A percentile compares a stretch with the other conserved stretches of the same genome.
Conservation (phyloP, 345 rosid species). For the Moricandia arvensis region DNA sequence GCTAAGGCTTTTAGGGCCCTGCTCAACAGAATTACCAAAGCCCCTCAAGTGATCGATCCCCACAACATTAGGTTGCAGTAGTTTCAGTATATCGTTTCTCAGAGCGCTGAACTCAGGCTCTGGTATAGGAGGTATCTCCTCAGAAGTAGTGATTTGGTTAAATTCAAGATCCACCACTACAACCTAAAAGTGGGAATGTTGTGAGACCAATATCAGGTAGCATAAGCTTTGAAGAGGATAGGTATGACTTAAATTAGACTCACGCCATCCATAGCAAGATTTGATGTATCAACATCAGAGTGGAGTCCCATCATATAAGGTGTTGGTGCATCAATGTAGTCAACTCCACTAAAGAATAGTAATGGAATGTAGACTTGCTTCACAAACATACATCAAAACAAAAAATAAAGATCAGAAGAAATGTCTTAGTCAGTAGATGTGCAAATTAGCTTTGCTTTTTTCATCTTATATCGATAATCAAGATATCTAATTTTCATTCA, state of each 20-base stretch:
- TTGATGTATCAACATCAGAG: constrained; percentile 83
- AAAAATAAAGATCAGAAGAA: constrained; percentile 33
- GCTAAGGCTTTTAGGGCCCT: constrained; percentile 48
- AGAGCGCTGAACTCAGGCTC: constrained; percentile 88
- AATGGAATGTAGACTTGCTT: constrained; percentile 99
- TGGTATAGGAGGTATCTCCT: constrained; percentile 91
- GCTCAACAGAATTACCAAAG: constrained; percentile 55
- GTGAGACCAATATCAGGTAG: constrained; percentile 21
- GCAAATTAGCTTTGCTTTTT: constrained; percentile 4
- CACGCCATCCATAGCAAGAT: constrained; percentile 96
- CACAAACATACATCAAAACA: constrained; percentile 60
- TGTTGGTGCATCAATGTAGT: constrained; percentile 98
- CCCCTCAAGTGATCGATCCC: constrained; percentile 82
- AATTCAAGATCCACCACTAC: constrained; percentile 95
- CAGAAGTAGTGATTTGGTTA: constrained; percentile 77
- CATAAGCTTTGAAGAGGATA: constrained; percentile 8
- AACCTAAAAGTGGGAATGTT: constrained; percentile 56
- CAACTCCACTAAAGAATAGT: constrained; percentile 99
- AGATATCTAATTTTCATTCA: constrained; percentile 7
- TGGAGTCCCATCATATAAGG: constrained; percentile 99
- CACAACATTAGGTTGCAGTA: constrained; percentile 82
- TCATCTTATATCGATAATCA: constrained; percentile 4
- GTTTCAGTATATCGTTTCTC: constrained; percentile 72
- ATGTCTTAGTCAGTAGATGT: constrained; percentile 12
- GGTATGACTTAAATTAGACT: constrained; percentile 39